A percentile compares a stretch with the other conserved stretches of the same genome.
Conservation (phyloP, 2,329 filamentous ascomycete species). For the Sclerotinia trifoliorum region DNA sequence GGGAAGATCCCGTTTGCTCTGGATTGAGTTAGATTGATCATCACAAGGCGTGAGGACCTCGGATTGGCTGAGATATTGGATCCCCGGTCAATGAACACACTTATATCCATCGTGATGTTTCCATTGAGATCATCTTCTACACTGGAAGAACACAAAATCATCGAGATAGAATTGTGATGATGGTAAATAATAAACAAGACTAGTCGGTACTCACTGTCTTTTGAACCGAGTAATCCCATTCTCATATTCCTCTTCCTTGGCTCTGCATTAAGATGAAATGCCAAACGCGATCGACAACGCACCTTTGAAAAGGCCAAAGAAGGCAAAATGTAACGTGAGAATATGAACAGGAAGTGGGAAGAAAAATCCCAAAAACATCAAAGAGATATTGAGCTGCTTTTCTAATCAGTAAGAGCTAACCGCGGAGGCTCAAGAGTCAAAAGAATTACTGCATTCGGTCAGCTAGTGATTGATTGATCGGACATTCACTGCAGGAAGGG, state of each 20-base stretch:
- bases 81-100: conserved; percentile 1
- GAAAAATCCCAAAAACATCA: not conserved
- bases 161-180: not conserved
- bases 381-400: conserved; percentile 7
- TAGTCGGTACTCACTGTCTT: conserved; percentile 13
- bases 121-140: not conserved
- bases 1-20: conserved; percentile 14
- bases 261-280: not conserved
- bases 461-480: conserved; percentile 9
- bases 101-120: not conserved
- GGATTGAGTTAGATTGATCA: not conserved
- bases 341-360: not conserved
- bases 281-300: conserved; percentile 8
- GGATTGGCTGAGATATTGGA: not conserved
- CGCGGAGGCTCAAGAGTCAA: not conserved
- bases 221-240: conserved; percentile 7
- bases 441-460: not conserved
- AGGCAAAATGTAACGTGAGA: not conserved
- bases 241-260: not conserved
- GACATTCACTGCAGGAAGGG: not conserved
- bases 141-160: not conserved
- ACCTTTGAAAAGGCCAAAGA: not conserved
- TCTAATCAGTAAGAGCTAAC: conserved; percentile 2
- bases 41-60: not conserved
- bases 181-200: not conserved